phyloP scores from a whole-genome alignment of 2,329 filamentous ascomycete genomes.

The Cladobotryum protrusum region DNA sequence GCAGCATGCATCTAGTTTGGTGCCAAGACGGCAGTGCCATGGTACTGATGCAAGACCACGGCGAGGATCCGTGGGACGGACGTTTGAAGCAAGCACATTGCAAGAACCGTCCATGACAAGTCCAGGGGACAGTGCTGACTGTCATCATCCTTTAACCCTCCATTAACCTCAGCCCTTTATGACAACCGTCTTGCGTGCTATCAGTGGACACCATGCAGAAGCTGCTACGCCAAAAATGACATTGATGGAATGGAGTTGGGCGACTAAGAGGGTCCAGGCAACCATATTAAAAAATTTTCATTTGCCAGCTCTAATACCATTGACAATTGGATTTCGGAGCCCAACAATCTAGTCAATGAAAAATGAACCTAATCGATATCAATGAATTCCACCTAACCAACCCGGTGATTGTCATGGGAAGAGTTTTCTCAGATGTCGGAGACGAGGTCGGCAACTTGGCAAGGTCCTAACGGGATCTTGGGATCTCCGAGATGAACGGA shows the following conservation, averaged over 20 bases:
- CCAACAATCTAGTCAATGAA: neutral
- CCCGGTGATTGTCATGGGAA: no score
- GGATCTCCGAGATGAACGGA: neutral
- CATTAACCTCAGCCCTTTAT: no score
- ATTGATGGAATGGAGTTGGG: conserved; percentile 4
- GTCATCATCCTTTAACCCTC: no score
- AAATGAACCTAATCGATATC: neutral
- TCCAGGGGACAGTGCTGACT: no score
- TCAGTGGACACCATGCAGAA: neutral
- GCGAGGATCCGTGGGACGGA: no score
- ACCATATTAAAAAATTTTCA: conserved; percentile 11
- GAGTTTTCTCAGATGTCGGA: neutral
- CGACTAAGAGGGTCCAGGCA: conserved; percentile 9
- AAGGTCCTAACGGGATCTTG: neutral
- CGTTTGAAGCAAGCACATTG: no score
- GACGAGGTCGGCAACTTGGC: neutral
- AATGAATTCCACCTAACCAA: no score
- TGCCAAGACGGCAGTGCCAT: no score
- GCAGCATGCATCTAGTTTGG: no score
- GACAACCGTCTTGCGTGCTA: no score
- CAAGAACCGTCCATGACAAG: no score
- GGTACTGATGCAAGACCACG: no score
- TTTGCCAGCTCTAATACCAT: neutral
- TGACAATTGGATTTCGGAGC: neutral
- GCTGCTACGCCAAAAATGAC: conserved; percentile 4